Base-by-base conservation (phyloP, 1,139 yeast genomes). In the Suhomyces bribrorum region DNA sequence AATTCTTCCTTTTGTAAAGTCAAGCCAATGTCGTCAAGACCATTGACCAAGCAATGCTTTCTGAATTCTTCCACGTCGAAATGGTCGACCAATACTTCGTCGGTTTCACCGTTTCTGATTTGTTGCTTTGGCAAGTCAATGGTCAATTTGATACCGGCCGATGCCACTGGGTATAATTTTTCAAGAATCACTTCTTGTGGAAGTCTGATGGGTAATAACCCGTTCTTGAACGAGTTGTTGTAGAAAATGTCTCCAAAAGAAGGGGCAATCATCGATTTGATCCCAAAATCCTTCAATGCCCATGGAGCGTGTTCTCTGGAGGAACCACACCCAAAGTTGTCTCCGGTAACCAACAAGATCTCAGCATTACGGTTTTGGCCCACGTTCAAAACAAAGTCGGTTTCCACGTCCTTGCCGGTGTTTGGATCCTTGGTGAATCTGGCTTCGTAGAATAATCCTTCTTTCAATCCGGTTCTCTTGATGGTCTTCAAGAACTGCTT, bases 261-360 rank as follows among this genome's bases (percentile, higher is more conserved):
- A 44, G 97, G 97, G 4, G 98, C 97, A 65, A 92, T 89, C 60
- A 92, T 86, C 48, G 92, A 85, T 64, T 86, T 83, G 64, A 92
- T 89, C 62, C 98, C 98, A 57, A 92, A 92, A 67, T 92, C 98
- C 57, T 88, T 90, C 50, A 92, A 77, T 3, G 98, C 98, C 98
- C 98, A 92, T 43, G 98, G 97, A 16, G 98, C 98, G 57, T 92
- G 98, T 65, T 92, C 98, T 76, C 98, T 87, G 5, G 97, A 89
- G 29, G 97, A 90, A 55, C 98, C 98, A 73, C 98, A 92, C 49
- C 98, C 98, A 61, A 92, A 92, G 72, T 92, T 92, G 62, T 87
- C 95, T 62, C 98, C 98, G 35, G 95, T 83, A 46, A 90, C 96
- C 50, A 90, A 85, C 51, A 92, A 73, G 50, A 90, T 83, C 64